Evolutionary conservation across 352 stramenopile genomes (phyloP).

Genomic region (Phytophthora tubulina): DNA sequence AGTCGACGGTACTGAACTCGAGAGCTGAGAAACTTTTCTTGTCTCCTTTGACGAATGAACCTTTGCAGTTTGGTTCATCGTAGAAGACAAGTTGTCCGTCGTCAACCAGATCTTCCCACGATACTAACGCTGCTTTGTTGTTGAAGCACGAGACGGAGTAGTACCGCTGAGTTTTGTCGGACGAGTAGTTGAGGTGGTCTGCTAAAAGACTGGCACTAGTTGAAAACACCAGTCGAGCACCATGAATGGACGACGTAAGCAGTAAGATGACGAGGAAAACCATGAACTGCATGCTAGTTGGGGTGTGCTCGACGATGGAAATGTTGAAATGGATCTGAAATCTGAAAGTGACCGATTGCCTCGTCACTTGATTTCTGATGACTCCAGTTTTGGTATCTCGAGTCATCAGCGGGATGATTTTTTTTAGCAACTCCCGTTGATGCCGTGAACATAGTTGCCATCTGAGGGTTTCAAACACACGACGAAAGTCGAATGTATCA

Average conservation of each 20-base stretch:
- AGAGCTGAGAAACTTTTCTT: background rate
- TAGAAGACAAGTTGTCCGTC: background rate
- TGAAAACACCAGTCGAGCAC: background rate
- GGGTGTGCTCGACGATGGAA: background rate
- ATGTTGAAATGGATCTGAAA: background rate
- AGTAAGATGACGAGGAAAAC: background rate
- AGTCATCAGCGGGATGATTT: background rate
- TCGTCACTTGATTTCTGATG: background rate
- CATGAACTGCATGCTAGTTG: background rate
- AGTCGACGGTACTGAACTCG: background rate
- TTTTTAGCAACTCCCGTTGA: background rate
- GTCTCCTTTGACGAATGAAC: background rate
- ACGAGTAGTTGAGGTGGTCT: background rate
- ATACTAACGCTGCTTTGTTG: background rate
- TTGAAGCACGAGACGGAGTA: background rate
- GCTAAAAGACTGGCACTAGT: slow-evolving; percentile 2
- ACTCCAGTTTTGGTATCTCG: background rate
- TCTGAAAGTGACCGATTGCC: too few species aligned
- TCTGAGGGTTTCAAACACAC: background rate
- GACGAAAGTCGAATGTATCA: background rate
- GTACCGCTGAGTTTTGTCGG: slow-evolving; percentile 1
- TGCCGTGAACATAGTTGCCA: background rate
- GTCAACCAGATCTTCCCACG: background rate
- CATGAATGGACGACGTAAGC: background rate
- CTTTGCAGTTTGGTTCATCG: background rate